phyloP scores from a whole-genome alignment of 805 yeast species.

The Lachancea fermentati region DNA sequence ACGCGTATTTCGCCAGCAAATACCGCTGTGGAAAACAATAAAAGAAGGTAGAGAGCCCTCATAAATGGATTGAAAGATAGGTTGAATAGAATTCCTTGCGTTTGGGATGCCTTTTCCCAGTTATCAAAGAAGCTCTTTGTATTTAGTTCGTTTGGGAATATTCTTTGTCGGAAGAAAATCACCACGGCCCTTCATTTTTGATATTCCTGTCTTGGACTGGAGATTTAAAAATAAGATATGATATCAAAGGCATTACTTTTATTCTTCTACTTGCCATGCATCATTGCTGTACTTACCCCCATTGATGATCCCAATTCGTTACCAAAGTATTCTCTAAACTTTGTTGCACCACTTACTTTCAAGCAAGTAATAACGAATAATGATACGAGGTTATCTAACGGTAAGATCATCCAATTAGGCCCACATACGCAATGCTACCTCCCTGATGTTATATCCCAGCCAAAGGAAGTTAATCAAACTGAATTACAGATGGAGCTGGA shows the following conservation, averaged over 20 bases:
- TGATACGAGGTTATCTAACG: slow-evolving; percentile 12
- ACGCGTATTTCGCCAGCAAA: slow-evolving; percentile 5
- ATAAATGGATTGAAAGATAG: too few species aligned
- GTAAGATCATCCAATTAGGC: slow-evolving; percentile 16
- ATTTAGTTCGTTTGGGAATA: not conserved
- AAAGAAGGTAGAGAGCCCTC: slow-evolving; percentile 2
- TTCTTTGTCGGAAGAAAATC: not conserved
- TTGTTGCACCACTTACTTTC: slow-evolving; percentile 16
- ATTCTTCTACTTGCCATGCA: not conserved
- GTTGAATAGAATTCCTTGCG: too few species aligned
- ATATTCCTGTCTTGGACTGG: not conserved
- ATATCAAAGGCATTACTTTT: not conserved
- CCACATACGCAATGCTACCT: slow-evolving; percentile 20
- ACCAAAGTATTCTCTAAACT: slow-evolving; percentile 6
- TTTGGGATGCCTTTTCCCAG: too few species aligned
- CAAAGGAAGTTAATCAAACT: slow-evolving; percentile 9
- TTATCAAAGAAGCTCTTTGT: not conserved
- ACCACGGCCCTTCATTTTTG: not conserved
- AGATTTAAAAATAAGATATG: not conserved
- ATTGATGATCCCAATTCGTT: not conserved
- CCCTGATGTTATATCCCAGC: slow-evolving; percentile 9
- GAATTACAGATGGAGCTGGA: slow-evolving; percentile 12
- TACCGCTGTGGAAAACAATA: not conserved
- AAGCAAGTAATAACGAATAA: slow-evolving; percentile 10
- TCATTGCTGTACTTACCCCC: not conserved